Evolutionary conservation across 1,284 basidiomycete genomes (phyloP), one percentile per base, ranked within the genome.

Genomic region (Uromyces viciae-fabae): DNA sequence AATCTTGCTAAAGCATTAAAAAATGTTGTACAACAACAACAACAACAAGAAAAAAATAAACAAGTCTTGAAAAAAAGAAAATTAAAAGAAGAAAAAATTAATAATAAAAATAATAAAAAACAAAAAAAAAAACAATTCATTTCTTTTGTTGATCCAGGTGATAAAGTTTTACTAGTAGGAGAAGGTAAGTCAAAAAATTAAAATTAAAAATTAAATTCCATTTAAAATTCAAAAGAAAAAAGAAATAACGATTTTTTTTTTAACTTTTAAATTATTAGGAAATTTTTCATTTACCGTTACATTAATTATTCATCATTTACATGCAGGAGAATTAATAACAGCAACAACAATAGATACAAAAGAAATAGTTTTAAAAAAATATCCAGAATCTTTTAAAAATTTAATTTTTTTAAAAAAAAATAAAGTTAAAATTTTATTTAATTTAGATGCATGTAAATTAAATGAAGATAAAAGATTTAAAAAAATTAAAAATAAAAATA

Each of bases 201-300:
- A n/a, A n/a, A n/a, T n/a, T n/a, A n/a, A n/a, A n/a, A 64, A 38
- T 64, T 62, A 43, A 38, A 4, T n/a, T 43, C 22, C 15, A 17
- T 28, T 71, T 49, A 25, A 9, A 15, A 11, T 7, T 46, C 15
- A 19, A 28, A 49, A 54, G 11, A 46, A 46, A 33, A 46, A 19
- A 31, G 19, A 54, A 36, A 42, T 40, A 31, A 15, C 25, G 9
- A 56, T 38, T 38, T 56, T 33, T 15, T n/a, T n/a, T n/a, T n/a
- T n/a, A n/a, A 28, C 33, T 56, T 33, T 49, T 19, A 43, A 49
- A 46, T n/a, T 49, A 38, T 7, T 77, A 87, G 89, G 93, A 36
- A 95, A 98, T 86, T 98, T 99, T 84, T 96, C 94, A 0, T 99
- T 95, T 84, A 89, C 95, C 0, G 90, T 90, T 31, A 91, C 94